A percentile compares a stretch with the other conserved stretches of the same genome.
phyloP scores from a whole-genome alignment of 2,329 filamentous ascomycete species.

The Aspergillus sp. region DNA sequence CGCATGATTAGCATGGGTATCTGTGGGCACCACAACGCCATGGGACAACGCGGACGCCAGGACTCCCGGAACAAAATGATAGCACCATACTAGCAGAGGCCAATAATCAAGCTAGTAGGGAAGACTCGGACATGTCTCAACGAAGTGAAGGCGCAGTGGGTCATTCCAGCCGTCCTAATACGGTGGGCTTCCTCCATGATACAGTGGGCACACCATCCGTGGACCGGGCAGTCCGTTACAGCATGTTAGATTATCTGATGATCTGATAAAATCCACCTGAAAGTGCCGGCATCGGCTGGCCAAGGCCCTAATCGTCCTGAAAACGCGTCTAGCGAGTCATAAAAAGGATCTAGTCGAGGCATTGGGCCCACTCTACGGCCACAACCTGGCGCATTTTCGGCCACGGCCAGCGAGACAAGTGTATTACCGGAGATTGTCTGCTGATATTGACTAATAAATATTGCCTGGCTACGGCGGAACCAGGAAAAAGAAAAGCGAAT shows the following conservation, averaged over 20 bases:
- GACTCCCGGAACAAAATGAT: too few species aligned
- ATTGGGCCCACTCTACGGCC: not conserved
- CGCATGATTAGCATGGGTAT: too few species aligned
- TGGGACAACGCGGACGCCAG: too few species aligned
- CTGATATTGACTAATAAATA: not conserved
- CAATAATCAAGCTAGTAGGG: not conserved
- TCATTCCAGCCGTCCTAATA: too few species aligned
- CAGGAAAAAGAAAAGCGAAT: too few species aligned
- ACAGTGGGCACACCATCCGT: not conserved
- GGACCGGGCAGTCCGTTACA: not conserved
- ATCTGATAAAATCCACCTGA: not conserved
- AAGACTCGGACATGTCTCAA: not conserved
- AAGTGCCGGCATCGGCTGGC: not conserved
- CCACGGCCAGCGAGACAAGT: not conserved
- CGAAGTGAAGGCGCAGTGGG: not conserved
- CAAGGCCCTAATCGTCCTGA: not conserved
- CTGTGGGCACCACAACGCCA: too few species aligned
- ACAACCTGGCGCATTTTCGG: not conserved
- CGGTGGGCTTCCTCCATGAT: not conserved
- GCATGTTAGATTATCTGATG: not conserved
- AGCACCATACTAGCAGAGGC: too few species aligned
- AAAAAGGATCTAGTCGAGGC: not conserved
- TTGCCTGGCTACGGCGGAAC: too few species aligned
- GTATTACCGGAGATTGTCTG: not conserved
- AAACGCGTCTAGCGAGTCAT: too few species aligned